These are phyloP conservation scores for Kodamaea fukazawae DNA, from an alignment of 805 yeast genomes.

Conservation along the genomic window DNA sequence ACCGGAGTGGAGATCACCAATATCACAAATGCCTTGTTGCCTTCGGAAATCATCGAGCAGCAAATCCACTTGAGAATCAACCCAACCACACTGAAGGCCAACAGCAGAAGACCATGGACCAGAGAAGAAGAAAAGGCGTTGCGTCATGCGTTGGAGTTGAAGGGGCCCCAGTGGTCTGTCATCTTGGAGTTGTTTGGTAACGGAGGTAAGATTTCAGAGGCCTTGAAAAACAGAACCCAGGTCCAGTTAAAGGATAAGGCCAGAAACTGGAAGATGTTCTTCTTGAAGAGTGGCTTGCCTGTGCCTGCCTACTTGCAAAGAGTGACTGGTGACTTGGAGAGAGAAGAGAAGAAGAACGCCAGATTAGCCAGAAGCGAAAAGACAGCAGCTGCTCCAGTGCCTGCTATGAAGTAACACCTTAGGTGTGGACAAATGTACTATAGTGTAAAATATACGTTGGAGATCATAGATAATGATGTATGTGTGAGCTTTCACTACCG, in stretches of 20 bases:
- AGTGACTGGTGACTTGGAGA: constrained; percentile 83
- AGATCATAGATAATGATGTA: too few species aligned
- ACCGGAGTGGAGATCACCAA: constrained; percentile 22
- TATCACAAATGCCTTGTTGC: constrained; percentile 33
- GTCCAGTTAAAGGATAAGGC: constrained; percentile 96
- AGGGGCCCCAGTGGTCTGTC: constrained; percentile 94
- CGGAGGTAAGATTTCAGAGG: constrained; percentile 84
- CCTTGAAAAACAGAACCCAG: constrained; percentile 81
- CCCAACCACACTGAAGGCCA: constrained; percentile 27
- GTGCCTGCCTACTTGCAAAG: constrained; percentile 77
- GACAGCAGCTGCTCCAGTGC: constrained; percentile 43
- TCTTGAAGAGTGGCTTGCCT: constrained; percentile 68
- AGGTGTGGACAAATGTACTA: constrained; percentile 12
- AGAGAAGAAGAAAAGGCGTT: constrained; percentile 84
- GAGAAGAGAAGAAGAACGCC: constrained; percentile 45
- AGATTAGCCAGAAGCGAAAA: constrained; percentile 27
- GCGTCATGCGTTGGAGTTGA: constrained; percentile 70
- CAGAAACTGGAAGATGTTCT: constrained; percentile 89
- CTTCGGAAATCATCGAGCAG: constrained; percentile 44
- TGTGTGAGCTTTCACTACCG: too few species aligned
- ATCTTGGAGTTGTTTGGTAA: constrained; percentile 90
- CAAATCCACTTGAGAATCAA: constrained; percentile 40
- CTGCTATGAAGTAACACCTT: constrained; percentile 12
- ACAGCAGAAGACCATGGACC: constrained; percentile 73
- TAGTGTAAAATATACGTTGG: too few species aligned